Base-by-base conservation (phyloP, 192 early-diverging fungal species). In the Umbelopsis sp. region DNA sequence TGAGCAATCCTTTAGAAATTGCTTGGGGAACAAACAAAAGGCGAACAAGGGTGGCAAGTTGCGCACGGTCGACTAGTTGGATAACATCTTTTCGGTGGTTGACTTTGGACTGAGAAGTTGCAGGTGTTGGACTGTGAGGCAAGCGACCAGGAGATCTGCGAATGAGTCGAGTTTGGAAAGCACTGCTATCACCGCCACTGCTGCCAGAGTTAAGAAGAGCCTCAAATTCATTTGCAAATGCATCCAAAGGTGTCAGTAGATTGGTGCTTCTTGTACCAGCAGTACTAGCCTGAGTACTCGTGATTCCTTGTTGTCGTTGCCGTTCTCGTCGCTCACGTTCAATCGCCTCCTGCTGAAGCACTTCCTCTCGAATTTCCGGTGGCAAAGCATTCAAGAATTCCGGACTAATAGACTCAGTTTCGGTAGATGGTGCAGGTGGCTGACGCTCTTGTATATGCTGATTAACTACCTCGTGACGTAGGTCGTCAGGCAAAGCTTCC, bases 331-430 rank as follows among this genome's bases (percentile, higher is more conserved):
- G 83, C 71, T 91, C 85, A 22, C 84, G 83, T 76, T 94, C 91
- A 41, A 91, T 45, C 5, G 87, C 89, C 76, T 95, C 90, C 77
- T 91, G 85, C 45, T 83, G 85, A 45, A 97, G 74, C 9, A 98
- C 88, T 72, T 98, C 97, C 16, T 93, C 86, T 21, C 97, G 88
- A 73, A 99, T 93, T 47, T 96, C 95, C 7, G 84, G 86, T 10
- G 96, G 97, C 50, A 99, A 81, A 1, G 95, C 97, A 69, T 93
- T 88, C 52, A 99, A 83, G 79, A 99, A 99, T 74, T 98, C 91
- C 0, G 87, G 76, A 74, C 87, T 90, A 47, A 94, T 91, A 24
- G 81, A 79, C 0, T 81, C 72, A 22, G 79, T 53, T 4, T 78
- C 78, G 5, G 73, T 68, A 21, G 74, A 65, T 1, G 80, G 25